Percentiles rank a stretch among this genome's conserved stretches.
phyloP scores from a whole-genome alignment of 306 rosid species.

The Lathyrus aphaca region DNA sequence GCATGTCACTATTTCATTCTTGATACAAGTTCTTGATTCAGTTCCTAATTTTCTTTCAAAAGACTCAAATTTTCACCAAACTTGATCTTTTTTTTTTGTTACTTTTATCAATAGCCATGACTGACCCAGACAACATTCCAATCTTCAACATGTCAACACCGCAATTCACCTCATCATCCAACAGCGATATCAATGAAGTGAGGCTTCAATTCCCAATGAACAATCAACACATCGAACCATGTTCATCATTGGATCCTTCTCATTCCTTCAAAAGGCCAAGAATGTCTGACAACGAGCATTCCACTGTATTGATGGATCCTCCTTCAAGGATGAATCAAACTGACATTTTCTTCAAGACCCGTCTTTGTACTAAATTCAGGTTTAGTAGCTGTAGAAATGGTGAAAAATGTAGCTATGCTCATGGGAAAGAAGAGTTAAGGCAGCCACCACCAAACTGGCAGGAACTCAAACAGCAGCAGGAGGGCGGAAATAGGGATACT shows the following conservation, averaged over 20 bases:
- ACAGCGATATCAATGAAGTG: slow-evolving; percentile 58
- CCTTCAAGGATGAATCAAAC: slow-evolving; percentile 39
- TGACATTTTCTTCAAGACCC: slow-evolving; percentile 82
- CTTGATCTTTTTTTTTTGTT: slow-evolving; percentile 9
- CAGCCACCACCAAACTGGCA: slow-evolving; percentile 76
- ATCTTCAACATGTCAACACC: slow-evolving; percentile 50
- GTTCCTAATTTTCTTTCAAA: not conserved
- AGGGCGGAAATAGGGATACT: too few relatives aligned
- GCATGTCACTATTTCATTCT: slow-evolving; percentile 24
- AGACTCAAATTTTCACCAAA: slow-evolving; percentile 23
- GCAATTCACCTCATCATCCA: slow-evolving; percentile 39
- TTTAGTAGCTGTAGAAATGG: slow-evolving; percentile 82
- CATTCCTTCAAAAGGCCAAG: slow-evolving; percentile 66
- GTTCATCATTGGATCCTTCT: slow-evolving; percentile 44
- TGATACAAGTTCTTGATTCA: not conserved
- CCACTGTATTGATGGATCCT: not conserved
- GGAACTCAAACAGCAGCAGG: too few relatives aligned
- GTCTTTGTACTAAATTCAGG: slow-evolving; percentile 75
- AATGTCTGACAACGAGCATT: slow-evolving; percentile 47
- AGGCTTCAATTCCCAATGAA: slow-evolving; percentile 61
- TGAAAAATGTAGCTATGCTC: slow-evolving; percentile 88
- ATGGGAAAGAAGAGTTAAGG: slow-evolving; percentile 81
- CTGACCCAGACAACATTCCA: slow-evolving; percentile 56
- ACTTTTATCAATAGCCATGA: slow-evolving; percentile 42
- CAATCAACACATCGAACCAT: slow-evolving; percentile 44